phyloP scores from a whole-genome alignment of 2,329 filamentous ascomycete genomes.

The Xylaria sp. region DNA sequence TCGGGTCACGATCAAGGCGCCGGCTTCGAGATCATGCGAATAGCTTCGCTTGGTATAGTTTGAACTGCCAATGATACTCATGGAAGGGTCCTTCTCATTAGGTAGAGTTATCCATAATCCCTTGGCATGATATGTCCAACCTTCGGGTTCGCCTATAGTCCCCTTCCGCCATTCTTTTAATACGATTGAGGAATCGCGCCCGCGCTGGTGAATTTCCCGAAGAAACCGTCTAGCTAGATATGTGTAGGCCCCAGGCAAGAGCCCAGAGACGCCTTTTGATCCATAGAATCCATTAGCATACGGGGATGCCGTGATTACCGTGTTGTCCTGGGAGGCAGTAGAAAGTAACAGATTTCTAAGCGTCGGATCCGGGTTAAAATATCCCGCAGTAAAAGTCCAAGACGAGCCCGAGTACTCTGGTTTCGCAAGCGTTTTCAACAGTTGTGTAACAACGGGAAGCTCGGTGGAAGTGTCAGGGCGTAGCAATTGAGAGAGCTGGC shows the following conservation, averaged over 20 bases:
- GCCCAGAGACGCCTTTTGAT: conserved; percentile 85
- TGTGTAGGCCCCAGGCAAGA: conserved; percentile 92
- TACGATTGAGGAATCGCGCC: conserved; percentile 67
- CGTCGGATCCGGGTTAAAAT: conserved; percentile 94
- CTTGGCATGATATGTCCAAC: conserved; percentile 99
- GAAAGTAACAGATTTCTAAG: conserved; percentile 82
- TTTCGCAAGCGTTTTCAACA: conserved; percentile 74
- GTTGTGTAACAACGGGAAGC: conserved; percentile 79
- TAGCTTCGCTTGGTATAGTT: conserved; percentile 98
- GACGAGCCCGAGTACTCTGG: conserved; percentile 74
- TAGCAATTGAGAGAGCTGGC: conserved; percentile 88
- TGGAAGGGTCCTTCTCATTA: conserved; percentile 70
- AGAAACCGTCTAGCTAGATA: conserved; percentile 86
- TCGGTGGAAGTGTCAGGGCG: conserved; percentile 86
- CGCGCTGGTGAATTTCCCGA: conserved; percentile 60
- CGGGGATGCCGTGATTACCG: conserved; percentile 90
- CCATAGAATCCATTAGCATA: conserved; percentile 96
- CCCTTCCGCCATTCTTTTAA: conserved; percentile 91
- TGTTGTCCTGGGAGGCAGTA: conserved; percentile 75
- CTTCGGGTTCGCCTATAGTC: conserved; percentile 79
- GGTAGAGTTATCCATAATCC: conserved; percentile 89
- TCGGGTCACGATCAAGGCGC: conserved; percentile 83
- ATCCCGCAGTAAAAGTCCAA: conserved; percentile 98
- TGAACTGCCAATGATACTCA: conserved; percentile 88
- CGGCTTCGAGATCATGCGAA: conserved; percentile 88